These are phyloP conservation scores for Vaccinium myrtillus DNA, from an alignment of 148 eudicot species.

Conservation along the genomic window DNA sequence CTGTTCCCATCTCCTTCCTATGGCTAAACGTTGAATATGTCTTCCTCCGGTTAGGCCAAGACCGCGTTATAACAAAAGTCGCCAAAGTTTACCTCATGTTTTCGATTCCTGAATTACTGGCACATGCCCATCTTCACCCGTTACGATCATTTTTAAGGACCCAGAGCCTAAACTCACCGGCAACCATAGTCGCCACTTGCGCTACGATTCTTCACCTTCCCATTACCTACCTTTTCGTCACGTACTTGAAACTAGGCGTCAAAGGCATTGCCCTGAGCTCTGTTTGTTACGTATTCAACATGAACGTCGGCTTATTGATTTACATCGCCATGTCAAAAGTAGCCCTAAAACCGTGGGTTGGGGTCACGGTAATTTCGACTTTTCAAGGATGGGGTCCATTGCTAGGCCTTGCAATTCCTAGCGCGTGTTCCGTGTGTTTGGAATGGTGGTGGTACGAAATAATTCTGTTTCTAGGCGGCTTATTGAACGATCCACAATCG, in stretches of 20 bases:
- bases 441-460: conserved; percentile 99
- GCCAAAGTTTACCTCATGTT: conserved; percentile 63
- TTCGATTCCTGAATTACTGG: conserved; percentile 69
- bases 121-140: conserved; percentile 60
- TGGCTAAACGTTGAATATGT: conserved; percentile 80
- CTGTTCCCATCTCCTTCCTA: conserved; percentile 50
- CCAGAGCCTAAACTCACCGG: conserved; percentile 59
- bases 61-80: conserved; percentile 49
- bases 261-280: conserved; percentile 78
- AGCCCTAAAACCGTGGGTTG: conserved; percentile 62
- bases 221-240: conserved; percentile 53
- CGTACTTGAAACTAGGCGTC: conserved; percentile 51
- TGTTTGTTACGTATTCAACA: conserved; percentile 51
- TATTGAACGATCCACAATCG: conserved; percentile 57
- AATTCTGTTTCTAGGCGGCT: conserved; percentile 74
- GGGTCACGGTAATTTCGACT: conserved; percentile 35
- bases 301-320: conserved; percentile 57
- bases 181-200: conserved; percentile 46
- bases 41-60: conserved; percentile 59
- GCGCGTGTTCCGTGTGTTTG: conserved; percentile 61
- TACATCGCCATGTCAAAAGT: conserved; percentile 42
- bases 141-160: conserved; percentile 65
- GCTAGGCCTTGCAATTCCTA: conserved; percentile 63
- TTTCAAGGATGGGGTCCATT: conserved; percentile 73
- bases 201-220: conserved; percentile 65